Percentiles rank a stretch among this genome's conserved stretches.
Conservation (phyloP, 768 basidiomycete genomes). For the Boletus tomentosulus region DNA sequence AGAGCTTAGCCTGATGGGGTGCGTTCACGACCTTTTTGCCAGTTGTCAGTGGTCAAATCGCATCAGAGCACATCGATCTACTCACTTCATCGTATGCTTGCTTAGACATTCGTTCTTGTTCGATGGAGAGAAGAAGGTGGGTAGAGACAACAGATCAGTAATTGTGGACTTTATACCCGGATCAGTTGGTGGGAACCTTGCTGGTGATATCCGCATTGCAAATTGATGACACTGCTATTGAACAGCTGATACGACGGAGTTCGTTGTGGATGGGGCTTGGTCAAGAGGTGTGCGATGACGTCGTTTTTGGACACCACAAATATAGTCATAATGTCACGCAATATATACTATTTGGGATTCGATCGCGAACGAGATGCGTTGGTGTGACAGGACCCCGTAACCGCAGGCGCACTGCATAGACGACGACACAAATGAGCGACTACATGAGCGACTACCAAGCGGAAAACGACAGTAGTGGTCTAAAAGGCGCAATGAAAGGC, state of each 20-base stretch:
- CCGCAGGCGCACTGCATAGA: too few relatives aligned
- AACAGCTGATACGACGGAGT: not conserved
- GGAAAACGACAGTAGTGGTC: too few relatives aligned
- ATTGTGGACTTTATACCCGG: not conserved
- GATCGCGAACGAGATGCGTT: too few relatives aligned
- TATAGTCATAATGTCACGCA: too few relatives aligned
- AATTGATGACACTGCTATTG: not conserved
- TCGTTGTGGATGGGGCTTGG: too few relatives aligned
- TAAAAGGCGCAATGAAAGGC: too few relatives aligned
- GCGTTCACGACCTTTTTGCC: slow-evolving; percentile 40
- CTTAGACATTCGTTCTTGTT: slow-evolving; percentile 8
- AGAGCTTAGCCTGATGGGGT: slow-evolving; percentile 53
- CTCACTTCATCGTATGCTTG: slow-evolving; percentile 21
- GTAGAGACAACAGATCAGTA: not conserved
- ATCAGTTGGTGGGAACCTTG: not conserved
- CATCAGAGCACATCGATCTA: not conserved
- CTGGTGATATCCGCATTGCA: not conserved
- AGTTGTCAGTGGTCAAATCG: not conserved
- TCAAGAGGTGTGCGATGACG: too few relatives aligned
- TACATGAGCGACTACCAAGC: too few relatives aligned
- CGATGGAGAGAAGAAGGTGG: not conserved
- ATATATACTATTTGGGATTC: too few relatives aligned
- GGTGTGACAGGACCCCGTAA: too few relatives aligned
- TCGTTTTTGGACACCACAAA: too few relatives aligned
- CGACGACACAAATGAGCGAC: too few relatives aligned